These are phyloP conservation scores for Prunella vulgaris DNA, from an alignment of 257 asterid genomes.

Conservation along the genomic window DNA sequence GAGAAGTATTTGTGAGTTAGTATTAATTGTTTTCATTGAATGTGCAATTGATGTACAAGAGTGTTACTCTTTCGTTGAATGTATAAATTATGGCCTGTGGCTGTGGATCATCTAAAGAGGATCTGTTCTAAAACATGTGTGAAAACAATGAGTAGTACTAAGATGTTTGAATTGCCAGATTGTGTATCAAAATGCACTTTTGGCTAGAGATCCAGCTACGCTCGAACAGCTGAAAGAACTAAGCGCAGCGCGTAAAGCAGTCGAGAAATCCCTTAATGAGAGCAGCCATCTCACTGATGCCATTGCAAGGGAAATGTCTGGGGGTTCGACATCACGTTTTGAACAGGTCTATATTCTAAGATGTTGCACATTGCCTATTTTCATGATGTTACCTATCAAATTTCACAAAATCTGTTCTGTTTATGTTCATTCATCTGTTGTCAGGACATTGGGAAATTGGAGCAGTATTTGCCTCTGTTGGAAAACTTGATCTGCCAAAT, in stretches of 20 bases:
- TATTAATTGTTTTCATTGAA: no score
- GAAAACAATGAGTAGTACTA: not conserved
- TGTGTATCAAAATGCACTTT: constrained; percentile 32
- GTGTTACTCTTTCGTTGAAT: not conserved
- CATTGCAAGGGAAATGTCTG: constrained; percentile 66
- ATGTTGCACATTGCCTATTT: not conserved
- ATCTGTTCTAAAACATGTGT: no score
- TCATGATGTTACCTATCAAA: not conserved
- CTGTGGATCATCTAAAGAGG: not conserved
- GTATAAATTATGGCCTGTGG: not conserved
- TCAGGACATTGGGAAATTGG: constrained; percentile 63
- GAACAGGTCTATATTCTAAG: constrained; percentile 33
- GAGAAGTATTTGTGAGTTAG: no score
- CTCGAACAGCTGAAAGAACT: constrained; percentile 54
- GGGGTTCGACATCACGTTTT: constrained; percentile 52
- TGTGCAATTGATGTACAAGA: no score
- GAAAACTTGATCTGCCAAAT: constrained; percentile 41
- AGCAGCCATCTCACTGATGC: constrained; percentile 41
- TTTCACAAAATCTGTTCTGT: not conserved
- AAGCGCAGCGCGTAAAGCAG: constrained; percentile 52
- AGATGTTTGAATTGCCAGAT: constrained; percentile 28
- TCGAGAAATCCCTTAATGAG: constrained; percentile 40
- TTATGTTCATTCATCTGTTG: not conserved
- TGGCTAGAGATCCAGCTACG: constrained; percentile 35
- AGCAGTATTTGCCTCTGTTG: constrained; percentile 48